Evolutionary conservation across 208 protist genomes (phyloP).

Genomic region (Vickermania spadyakhi): DNA sequence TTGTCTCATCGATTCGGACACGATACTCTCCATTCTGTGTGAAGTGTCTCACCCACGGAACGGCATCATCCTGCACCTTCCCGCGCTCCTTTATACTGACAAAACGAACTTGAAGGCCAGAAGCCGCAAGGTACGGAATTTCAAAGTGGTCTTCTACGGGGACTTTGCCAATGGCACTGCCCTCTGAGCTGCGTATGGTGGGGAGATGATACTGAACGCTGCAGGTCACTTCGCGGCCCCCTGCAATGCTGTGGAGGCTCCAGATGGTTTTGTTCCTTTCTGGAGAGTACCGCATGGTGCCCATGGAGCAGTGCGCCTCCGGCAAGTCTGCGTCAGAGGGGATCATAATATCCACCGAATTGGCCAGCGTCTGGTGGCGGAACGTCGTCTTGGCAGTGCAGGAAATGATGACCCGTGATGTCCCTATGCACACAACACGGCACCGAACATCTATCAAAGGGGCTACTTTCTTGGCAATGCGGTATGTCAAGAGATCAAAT

Average conservation of each 20-base stretch:
- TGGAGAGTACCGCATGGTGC: constrained; percentile 94
- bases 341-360: constrained; percentile 97
- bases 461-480: constrained; percentile 92
- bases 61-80: constrained; percentile 89
- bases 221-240: constrained; percentile 91
- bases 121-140: constrained; percentile 98
- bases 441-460: constrained; percentile 91
- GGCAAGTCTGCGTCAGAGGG: constrained; percentile 96
- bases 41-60: constrained; percentile 99
- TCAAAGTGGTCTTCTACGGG: constrained; percentile 97
- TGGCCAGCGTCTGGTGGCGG: constrained; percentile 88
- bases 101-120: constrained; percentile 98
- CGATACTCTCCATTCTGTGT: constrained; percentile 96
- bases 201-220: constrained; percentile 95
- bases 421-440: constrained; percentile 82
- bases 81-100: constrained; percentile 96
- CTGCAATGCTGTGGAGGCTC: constrained; percentile 96
- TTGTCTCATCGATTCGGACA: constrained; percentile 74
- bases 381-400: constrained; percentile 92
- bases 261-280: constrained; percentile 95
- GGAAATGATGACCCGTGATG: constrained; percentile 92
- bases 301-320: constrained; percentile 85
- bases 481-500: constrained; percentile 98
- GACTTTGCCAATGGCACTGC: constrained; percentile 49
- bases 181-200: constrained; percentile 80